Conservation (phyloP, 352 stramenopile species). For the Plasmopara halstedii region DNA sequence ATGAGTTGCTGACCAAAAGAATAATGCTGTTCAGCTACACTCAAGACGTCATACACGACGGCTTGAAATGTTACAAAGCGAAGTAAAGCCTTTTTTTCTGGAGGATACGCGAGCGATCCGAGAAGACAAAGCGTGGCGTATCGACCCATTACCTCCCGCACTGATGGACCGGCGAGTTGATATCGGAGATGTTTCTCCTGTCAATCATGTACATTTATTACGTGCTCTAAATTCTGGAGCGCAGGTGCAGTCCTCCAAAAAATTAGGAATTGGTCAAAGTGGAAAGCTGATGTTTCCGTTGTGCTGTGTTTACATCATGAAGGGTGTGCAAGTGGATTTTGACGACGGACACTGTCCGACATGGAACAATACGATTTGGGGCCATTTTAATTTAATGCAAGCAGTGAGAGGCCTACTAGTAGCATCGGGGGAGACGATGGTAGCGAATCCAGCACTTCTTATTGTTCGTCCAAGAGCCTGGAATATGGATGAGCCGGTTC, state of each 20-base stretch:
- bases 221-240: constrained; percentile 91
- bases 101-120: constrained; percentile 55
- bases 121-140: constrained; percentile 48
- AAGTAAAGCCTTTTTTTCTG: constrained; percentile 78
- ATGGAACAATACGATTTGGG: constrained; percentile 88
- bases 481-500: no score
- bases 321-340: constrained; percentile 74
- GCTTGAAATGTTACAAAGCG: constrained; percentile 57
- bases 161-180: constrained; percentile 90
- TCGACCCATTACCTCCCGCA: constrained; percentile 52
- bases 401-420: no score
- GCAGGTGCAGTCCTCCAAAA: constrained; percentile 46
- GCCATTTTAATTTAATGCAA: no score
- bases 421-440: no score
- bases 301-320: not conserved
- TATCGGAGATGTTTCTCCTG: constrained; percentile 87
- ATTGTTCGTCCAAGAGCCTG: no score
- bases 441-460: no score
- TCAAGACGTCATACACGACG: constrained; percentile 40
- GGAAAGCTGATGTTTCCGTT: not conserved
- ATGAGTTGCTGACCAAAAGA: not conserved
- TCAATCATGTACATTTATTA: constrained; percentile 88
- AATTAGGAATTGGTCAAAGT: no score
- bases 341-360: constrained; percentile 84
- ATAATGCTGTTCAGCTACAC: constrained; percentile 36